Evolutionary conservation across 768 basidiomycete genomes (phyloP).

Genomic region (Saitozyma sp.): DNA sequence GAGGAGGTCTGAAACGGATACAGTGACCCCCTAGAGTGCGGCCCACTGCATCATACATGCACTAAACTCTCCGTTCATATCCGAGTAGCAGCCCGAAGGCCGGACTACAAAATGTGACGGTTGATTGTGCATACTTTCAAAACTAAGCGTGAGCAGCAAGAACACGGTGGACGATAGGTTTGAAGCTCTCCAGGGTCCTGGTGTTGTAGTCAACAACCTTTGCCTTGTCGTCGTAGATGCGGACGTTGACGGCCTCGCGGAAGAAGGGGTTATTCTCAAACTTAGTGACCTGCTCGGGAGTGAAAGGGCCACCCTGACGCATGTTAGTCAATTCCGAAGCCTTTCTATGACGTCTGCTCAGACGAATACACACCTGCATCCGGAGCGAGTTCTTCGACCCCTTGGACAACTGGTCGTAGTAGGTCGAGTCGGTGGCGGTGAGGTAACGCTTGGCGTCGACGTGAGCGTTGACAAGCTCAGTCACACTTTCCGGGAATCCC

Average conservation of each 20-base stretch:
- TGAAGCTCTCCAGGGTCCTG: constrained; percentile 7
- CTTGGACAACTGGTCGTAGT: constrained; percentile 4
- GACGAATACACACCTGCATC: too few relatives aligned
- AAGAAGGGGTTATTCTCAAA: constrained; percentile 7
- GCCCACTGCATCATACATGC: too few relatives aligned
- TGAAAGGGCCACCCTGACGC: constrained; percentile 21
- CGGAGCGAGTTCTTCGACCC: constrained; percentile 11
- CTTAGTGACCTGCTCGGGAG: constrained; percentile 6
- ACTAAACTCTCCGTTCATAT: too few relatives aligned
- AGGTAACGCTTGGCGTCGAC: constrained; percentile 18
- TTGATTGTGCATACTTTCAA: too few relatives aligned
- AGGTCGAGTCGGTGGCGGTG: constrained; percentile 14
- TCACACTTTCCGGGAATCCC: constrained; percentile 15
- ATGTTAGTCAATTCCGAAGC: background rate
- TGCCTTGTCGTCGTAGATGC: constrained; percentile 17
- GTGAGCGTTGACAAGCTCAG: constrained; percentile 15
- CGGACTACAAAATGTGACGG: too few relatives aligned
- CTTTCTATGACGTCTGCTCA: too few relatives aligned
- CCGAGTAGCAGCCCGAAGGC: too few relatives aligned
- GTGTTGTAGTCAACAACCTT: constrained; percentile 8
- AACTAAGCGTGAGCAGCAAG: too few relatives aligned
- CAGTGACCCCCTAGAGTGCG: too few relatives aligned
- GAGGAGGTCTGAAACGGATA: too few relatives aligned
- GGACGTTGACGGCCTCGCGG: constrained; percentile 9
- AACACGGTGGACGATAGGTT: too few relatives aligned